A percentile compares a stretch with the other conserved stretches of the same genome.
Conservation (phyloP, 805 yeast genomes). For the Candida morakotiae region DNA sequence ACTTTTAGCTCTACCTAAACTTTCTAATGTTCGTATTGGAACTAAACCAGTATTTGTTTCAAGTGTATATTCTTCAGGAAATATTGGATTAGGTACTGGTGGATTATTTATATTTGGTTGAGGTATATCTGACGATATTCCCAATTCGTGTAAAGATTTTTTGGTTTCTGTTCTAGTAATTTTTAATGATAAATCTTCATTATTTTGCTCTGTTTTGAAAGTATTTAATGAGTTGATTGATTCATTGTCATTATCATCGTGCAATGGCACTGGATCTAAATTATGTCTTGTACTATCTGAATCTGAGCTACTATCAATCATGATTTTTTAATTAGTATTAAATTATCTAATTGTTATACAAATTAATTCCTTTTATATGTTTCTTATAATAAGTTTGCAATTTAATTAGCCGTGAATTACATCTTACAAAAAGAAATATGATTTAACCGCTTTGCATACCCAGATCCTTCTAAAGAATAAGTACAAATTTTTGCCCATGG, state of each 20-base stretch:
- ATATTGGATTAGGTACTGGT: constrained; percentile 59
- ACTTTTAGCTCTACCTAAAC: constrained; percentile 51
- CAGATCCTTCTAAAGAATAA: not conserved
- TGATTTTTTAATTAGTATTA: not conserved
- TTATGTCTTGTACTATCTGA: constrained; percentile 5
- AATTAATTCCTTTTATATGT: too few relatives aligned
- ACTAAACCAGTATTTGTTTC: constrained; percentile 89
- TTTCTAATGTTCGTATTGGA: constrained; percentile 67
- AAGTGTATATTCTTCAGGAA: constrained; percentile 88
- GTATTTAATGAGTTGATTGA: constrained; percentile 7
- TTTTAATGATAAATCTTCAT: constrained; percentile 4
- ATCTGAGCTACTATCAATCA: constrained; percentile 4
- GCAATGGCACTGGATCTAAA: constrained; percentile 5
- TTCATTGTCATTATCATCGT: constrained; percentile 3
- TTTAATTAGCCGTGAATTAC: constrained; percentile 5
- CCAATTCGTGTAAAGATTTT: constrained; percentile 60
- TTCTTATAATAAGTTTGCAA: too few relatives aligned
- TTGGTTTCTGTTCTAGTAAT: constrained; percentile 62
- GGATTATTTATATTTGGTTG: constrained; percentile 46
- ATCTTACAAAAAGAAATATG: not conserved
- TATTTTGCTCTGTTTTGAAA: constrained; percentile 1
- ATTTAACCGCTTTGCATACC: not conserved
- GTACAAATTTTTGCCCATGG: not conserved
- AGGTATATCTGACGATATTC: constrained; percentile 53
- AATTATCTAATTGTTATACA: too few relatives aligned